Evolutionary conservation across 148 eudicot genomes (phyloP).

Genomic region (Heliamphora exappendiculata): DNA sequence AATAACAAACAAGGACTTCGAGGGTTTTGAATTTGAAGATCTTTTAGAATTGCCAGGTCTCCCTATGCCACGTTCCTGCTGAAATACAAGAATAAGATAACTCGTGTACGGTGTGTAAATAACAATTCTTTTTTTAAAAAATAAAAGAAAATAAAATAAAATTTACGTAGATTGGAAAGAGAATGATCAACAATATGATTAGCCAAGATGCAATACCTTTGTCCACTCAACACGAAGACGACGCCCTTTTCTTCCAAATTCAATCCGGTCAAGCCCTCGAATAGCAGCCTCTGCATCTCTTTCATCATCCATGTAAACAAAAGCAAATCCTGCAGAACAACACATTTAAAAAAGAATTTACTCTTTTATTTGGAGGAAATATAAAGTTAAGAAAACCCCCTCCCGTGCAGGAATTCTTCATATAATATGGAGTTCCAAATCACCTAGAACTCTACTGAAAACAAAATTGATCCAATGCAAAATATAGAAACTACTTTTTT

Average conservation of each 20-base stretch:
- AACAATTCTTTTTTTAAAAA: too few relatives aligned
- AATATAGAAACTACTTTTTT: conserved; percentile 26
- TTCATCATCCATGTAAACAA: conserved; percentile 85
- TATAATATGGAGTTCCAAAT: neutral
- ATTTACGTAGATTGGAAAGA: too few relatives aligned
- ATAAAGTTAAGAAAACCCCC: neutral
- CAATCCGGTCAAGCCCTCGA: conserved; percentile 63
- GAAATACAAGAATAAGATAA: conserved; percentile 11
- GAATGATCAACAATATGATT: neutral
- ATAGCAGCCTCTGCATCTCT: conserved; percentile 94
- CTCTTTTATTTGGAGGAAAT: neutral
- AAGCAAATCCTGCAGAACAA: conserved; percentile 62
- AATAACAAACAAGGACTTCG: conserved; percentile 73
- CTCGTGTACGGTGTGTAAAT: too few relatives aligned
- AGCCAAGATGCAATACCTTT: conserved; percentile 44
- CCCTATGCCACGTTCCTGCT: conserved; percentile 78
- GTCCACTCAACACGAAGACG: conserved; percentile 95
- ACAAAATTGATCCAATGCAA: conserved; percentile 12
- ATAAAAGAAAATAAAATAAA: neutral
- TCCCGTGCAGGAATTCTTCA: conserved; percentile 12
- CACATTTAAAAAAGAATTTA: neutral
- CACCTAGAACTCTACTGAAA: neutral
- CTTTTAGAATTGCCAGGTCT: conserved; percentile 55
- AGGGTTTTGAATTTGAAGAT: conserved; percentile 59
- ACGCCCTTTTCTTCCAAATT: conserved; percentile 87